Conservation (phyloP, 1,284 basidiomycete genomes). For the Earliella scabrosa region DNA sequence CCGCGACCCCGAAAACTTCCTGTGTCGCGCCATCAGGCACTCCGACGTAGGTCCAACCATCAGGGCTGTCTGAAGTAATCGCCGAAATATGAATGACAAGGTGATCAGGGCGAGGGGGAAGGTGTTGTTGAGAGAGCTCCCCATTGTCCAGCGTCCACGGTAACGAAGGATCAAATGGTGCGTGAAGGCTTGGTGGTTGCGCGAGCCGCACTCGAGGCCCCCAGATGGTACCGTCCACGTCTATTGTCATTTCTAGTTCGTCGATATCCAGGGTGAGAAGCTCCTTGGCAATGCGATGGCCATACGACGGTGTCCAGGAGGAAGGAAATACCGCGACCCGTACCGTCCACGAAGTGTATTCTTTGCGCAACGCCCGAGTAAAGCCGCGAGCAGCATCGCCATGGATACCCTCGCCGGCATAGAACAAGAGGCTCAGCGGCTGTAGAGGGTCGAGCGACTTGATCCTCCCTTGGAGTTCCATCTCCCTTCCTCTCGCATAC, state of each 20-base stretch:
- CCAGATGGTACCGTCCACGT: slow-evolving; percentile 4
- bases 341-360: slow-evolving; percentile 23
- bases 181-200: not conserved
- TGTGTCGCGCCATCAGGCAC: not conserved
- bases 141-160: slow-evolving; percentile 18
- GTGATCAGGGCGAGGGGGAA: slow-evolving; percentile 7
- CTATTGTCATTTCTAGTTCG: slow-evolving; percentile 16
- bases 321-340: slow-evolving; percentile 18
- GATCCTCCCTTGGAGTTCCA: slow-evolving; percentile 15
- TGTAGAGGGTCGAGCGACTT: slow-evolving; percentile 16
- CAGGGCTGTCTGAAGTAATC: slow-evolving; percentile 1
- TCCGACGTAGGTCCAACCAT: slow-evolving; percentile 18
- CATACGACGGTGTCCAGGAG: not conserved
- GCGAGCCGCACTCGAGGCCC: slow-evolving; percentile 16
- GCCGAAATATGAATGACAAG: slow-evolving; percentile 12
- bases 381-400: slow-evolving; percentile 25
- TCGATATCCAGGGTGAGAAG: not conserved
- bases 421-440: slow-evolving; percentile 15
- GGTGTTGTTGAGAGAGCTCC: slow-evolving; percentile 2
- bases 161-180: not conserved
- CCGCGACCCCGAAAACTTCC: slow-evolving; percentile 15
- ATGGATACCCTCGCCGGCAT: slow-evolving; percentile 15
- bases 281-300: not conserved
- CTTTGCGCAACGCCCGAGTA: slow-evolving; percentile 21
- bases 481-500: slow-evolving; percentile 21